Evolutionary conservation across 257 asterid species (phyloP).

Genomic region (Capsicum baccatum): DNA sequence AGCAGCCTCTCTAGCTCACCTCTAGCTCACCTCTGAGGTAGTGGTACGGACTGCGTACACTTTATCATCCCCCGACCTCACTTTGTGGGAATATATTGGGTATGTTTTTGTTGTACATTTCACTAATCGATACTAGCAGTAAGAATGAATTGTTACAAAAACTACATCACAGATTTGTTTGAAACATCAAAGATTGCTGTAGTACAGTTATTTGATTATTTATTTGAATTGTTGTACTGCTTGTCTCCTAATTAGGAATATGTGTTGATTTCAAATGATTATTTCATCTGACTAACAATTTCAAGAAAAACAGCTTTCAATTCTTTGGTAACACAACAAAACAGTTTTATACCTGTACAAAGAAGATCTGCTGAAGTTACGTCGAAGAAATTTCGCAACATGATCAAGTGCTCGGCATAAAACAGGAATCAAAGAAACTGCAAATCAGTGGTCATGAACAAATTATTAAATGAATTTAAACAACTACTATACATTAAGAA

Average conservation of each 20-base stretch:
- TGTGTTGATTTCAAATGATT: slow-evolving; percentile 1
- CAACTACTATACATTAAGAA: background rate
- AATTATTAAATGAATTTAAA: slow-evolving; percentile 24
- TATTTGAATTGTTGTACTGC: background rate
- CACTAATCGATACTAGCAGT: background rate
- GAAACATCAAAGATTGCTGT: slow-evolving; percentile 17
- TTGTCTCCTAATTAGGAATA: background rate
- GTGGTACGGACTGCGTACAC: too few species aligned
- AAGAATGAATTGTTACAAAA: background rate
- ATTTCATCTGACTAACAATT: background rate
- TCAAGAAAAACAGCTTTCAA: background rate
- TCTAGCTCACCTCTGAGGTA: too few species aligned
- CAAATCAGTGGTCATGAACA: slow-evolving; percentile 32
- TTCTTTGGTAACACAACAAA: background rate
- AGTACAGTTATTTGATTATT: background rate
- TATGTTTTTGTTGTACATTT: background rate
- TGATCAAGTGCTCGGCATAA: slow-evolving; percentile 77
- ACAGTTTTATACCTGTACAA: slow-evolving; percentile 66
- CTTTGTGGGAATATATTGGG: too few species aligned
- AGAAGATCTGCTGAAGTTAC: slow-evolving; percentile 81
- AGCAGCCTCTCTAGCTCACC: too few species aligned
- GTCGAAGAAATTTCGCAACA: slow-evolving; percentile 85
- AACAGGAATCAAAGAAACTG: slow-evolving; percentile 92
- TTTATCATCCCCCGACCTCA: too few species aligned
- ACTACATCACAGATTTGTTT: background rate